Evolutionary conservation across 2,329 filamentous ascomycete species (phyloP), one percentile per base, ranked within the genome.

Genomic region (Phoma herbarum): DNA sequence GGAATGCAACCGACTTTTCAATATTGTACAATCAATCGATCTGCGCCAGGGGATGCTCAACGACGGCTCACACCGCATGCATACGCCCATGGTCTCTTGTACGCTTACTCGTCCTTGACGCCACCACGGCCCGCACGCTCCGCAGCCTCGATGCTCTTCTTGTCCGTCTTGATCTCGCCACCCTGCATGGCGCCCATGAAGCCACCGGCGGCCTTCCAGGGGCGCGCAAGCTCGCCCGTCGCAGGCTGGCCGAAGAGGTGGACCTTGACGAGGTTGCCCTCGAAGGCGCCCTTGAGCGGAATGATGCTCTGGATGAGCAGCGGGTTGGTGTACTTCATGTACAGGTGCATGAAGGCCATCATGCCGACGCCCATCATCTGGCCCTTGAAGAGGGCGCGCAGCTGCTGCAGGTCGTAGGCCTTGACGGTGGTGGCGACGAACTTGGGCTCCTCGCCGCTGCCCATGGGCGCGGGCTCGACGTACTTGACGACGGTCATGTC

Each of bases 291-390:
- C 89, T 99, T 99, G 80, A 98, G 85, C 31, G 95, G 95, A 76
- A 99, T 95, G 83, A 99, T 97, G 79, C 91, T 96, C 87, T 99
- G 95, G 83, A 99, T 97, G 74, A 97, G 84, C 50, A 99, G 91
- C 41, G 95, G 95, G 88, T 98, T 99, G 83, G 93, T 98, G 89
- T 98, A 99, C 80, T 97, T 93, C 86, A 99, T 91, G 88, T 98
- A 99, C 62, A 99, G 68, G 83, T 99, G 95, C 94, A 99, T 98
- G 75, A 97, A 91, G 62, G 81, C 88, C 94, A 99, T 98, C 93
- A 99, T 99, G 79, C 86, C 93, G 59, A 99, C 85, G 60, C 95
- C 95, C 91, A 97, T 98, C 73, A 96, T 82, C 83, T 98, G 94
- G 65, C 89, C 86, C 80, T 95, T 95, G 86, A 94, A 92, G 67